Base-by-base conservation (phyloP, 768 basidiomycete species). In the Xanthoconium stramineum region DNA sequence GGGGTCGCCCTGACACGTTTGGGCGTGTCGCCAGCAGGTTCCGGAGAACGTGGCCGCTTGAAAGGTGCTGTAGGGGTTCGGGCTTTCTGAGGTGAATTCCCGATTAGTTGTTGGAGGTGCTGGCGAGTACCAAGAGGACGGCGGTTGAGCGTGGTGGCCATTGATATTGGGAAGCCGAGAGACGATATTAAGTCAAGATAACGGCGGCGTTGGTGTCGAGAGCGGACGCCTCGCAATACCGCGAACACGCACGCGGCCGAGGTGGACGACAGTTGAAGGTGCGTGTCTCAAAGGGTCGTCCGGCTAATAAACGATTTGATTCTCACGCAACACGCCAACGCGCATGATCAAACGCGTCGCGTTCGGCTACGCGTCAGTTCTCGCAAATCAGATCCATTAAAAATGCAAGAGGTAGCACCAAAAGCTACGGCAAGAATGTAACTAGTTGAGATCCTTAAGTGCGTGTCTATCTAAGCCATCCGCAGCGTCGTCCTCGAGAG, bases 31-130 rank as follows among this genome's bases (percentile, higher is more conserved):
- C 58, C 69, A 35, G 51, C 36, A 15, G 71, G 75, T 48, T 83
- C 83, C 30, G 82, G 83, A 17, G 83, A 83, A 53, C 74, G 78
- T 46, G 80, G 70, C 29, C 80, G 78, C 65, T 82, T 83, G 49
- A 65, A 60, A 45, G 75, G 66, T n/a, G 64, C 52, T 13, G 72
- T 65, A 24, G 70, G 64, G 45, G 65, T 67, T 53, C 67, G 70
- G 47, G 72, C 69, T 62, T 72, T 70, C 53, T 64, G 66, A 51
- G 76, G 74, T 39, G 76, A 67, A 58, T 71, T 62, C 59, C 66
- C 64, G 51, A 68, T 56, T 51, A 71, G 58, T 47, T 69, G 65
- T 52, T 76, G 75, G 52, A 75, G 73, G 57, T 72, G 69, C 39
- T 69, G 68, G 59, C 79, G 78, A 53, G 72, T 69, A 53, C 74